Evolutionary conservation across 768 basidiomycete species (phyloP), one percentile per base, ranked within the genome.

Genomic region (Lentinula sp.): DNA sequence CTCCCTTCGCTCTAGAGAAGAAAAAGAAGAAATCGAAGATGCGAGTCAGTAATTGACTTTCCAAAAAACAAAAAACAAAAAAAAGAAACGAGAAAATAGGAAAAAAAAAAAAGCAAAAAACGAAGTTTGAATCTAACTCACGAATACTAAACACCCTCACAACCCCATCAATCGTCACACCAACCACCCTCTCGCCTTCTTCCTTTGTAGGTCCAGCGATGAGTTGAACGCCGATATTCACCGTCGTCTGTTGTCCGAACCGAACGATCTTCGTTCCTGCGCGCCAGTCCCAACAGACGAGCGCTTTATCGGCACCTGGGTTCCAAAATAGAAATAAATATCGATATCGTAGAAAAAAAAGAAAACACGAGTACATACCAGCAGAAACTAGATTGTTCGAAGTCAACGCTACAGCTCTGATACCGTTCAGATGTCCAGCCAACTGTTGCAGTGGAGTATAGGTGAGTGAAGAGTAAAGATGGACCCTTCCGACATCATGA

Each of bases 401-500:
- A 2, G 91, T 91, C 32, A 96, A 80, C 0, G 93, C 91, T 23
- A 95, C 91, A 9, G 93, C 92, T 23, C 93, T 85, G 60, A 95
- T 95, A 6, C 93, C 93, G 60, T 95, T 94, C 43, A 93, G 76
- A 70, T 95, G 93, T 5, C 91, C 91, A 0, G 88, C 86, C 34
- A 93, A 79, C 73, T 92, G 91, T 70, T 92, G 91, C 34, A 93
- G 73, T 7, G 91, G 91, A 0, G 84, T 87, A 67, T 90, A 96
- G 0, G 90, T 93, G 32, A 93, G 75, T 0, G 90, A 91, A 8
- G 90, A 91, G 76, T 88, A 95, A 16, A 96, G 78, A 65, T 95
- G 94, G 0, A 95, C 91, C 8, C 93, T 90, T 88, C 93, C 93
- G 60, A 95, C 88, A 67, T 95, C 94, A 63, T 95, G 92, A 74